Evolutionary conservation across 768 basidiomycete genomes (phyloP), one percentile per base, ranked within the genome.

Genomic region (Podaxis sp.): DNA sequence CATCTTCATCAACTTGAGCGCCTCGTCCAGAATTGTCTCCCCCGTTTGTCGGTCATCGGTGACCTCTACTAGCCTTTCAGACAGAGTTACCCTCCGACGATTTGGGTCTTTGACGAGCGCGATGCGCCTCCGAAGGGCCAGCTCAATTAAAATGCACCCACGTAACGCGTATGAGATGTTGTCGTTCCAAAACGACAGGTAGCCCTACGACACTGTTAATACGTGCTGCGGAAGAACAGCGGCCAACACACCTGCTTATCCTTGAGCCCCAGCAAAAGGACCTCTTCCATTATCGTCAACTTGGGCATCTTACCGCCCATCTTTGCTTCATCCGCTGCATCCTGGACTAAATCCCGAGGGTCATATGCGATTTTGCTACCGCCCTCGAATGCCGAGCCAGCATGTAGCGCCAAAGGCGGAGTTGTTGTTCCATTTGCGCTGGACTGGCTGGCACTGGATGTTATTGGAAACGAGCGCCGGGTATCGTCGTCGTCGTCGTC

Each of bases 161-260:
- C 97, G 87, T 1, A 99, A 83, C 13, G 96, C 95, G 74, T 99
- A 99, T 0, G 95, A 97, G 66, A 99, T 99, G 76, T 98, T 98
- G 80, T 99, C 96, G 76, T 98, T 98, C 96, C 96, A 98, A 72
- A 98, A 98, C 1, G 94, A 96, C 40, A 98, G 85, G 73, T 98
- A 97, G 37, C 95, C 95, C 77, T 80, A 63, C 21, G 14, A 5
- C 1, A 40, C 10, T 53, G 37, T 51, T 18, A 16, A 35, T 48
- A 9, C 25, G 23, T 18, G 44, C 28, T 44, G 44, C 28, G 16
- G 52, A 37, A 13, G 4, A 44, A 32, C 27, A 4, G 27, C 7
- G 35, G 16, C 11, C 18, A 27, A 76, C 81, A 21, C 67, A 94
- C 94, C 79, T 96, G 94, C 70, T 95, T 95, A 76, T 98, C 97